These are phyloP conservation scores for Neospora caninum DNA, from an alignment of 169 alveolate species.

Conservation along the genomic window DNA sequence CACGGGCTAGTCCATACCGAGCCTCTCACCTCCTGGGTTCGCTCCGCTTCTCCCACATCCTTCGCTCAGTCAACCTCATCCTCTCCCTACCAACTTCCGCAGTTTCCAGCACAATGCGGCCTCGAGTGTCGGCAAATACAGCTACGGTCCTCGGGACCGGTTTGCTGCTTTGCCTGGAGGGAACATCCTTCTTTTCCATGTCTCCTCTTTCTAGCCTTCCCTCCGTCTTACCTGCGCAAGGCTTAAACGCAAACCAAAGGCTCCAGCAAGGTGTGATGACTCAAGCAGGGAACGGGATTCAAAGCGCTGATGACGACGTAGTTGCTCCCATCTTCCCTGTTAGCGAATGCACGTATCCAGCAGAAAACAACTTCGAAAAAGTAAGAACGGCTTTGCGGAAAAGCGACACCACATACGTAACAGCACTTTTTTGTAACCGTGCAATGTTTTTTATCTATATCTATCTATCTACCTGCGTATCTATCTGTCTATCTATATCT, in stretches of 20 bases:
- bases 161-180: background rate
- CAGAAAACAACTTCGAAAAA: conserved; percentile 1
- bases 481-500: background rate
- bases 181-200: background rate
- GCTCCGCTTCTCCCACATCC: too few species aligned
- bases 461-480: background rate
- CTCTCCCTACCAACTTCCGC: too few species aligned
- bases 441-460: too few species aligned
- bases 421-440: background rate
- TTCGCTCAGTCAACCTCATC: too few species aligned
- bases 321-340: background rate
- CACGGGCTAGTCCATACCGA: too few species aligned
- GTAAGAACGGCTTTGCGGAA: background rate
- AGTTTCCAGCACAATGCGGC: background rate
- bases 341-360: background rate
- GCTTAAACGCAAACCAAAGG: background rate
- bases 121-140: background rate
- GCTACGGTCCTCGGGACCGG: background rate
- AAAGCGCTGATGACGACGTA: background rate
- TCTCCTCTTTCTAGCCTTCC: background rate
- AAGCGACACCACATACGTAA: too few species aligned
- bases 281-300: background rate
- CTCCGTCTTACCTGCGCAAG: background rate
- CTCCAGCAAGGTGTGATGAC: background rate
- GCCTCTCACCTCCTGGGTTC: too few species aligned